Conservation (phyloP, 1,284 basidiomycete genomes). For the Ganoderma lucidum region DNA sequence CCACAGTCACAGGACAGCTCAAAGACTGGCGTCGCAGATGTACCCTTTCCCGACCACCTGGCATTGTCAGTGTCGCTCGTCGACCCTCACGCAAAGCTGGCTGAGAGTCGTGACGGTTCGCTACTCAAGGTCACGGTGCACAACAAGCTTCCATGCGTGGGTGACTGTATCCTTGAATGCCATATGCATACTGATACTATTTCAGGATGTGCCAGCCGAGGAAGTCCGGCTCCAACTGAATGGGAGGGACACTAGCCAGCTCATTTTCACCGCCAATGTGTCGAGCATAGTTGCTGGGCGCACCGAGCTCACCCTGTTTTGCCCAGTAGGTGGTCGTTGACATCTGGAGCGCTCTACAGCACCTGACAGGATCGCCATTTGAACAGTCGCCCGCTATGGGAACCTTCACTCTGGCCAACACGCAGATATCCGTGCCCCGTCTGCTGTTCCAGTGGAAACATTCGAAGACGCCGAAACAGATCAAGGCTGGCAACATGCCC, state of each 20-base stretch:
- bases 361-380: neutral
- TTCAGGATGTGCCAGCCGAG: slow-evolving; percentile 57
- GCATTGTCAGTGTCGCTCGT: slow-evolving; percentile 61
- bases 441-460: slow-evolving; percentile 68
- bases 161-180: slow-evolving; percentile 36
- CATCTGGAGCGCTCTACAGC: neutral
- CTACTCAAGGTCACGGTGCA: slow-evolving; percentile 62
- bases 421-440: slow-evolving; percentile 64
- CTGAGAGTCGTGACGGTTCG: slow-evolving; percentile 70
- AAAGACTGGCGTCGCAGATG: slow-evolving; percentile 51
- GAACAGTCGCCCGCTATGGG: slow-evolving; percentile 71
- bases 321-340: slow-evolving; percentile 60
- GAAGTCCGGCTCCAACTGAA: slow-evolving; percentile 58
- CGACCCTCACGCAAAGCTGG: slow-evolving; percentile 51
- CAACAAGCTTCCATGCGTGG: slow-evolving; percentile 79
- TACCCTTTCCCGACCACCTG: slow-evolving; percentile 73
- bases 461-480: slow-evolving; percentile 40
- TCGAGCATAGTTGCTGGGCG: slow-evolving; percentile 59
- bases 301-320: slow-evolving; percentile 65
- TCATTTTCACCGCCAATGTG: slow-evolving; percentile 54
- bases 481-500: slow-evolving; percentile 61
- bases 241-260: slow-evolving; percentile 65
- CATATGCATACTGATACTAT: slow-evolving; percentile 19
- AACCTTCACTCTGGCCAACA: slow-evolving; percentile 64
- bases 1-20: slow-evolving; percentile 4